Percentiles rank a stretch among this genome's conserved stretches.
phyloP scores from a whole-genome alignment of 345 rosid species.

The Euphorbia peplus region DNA sequence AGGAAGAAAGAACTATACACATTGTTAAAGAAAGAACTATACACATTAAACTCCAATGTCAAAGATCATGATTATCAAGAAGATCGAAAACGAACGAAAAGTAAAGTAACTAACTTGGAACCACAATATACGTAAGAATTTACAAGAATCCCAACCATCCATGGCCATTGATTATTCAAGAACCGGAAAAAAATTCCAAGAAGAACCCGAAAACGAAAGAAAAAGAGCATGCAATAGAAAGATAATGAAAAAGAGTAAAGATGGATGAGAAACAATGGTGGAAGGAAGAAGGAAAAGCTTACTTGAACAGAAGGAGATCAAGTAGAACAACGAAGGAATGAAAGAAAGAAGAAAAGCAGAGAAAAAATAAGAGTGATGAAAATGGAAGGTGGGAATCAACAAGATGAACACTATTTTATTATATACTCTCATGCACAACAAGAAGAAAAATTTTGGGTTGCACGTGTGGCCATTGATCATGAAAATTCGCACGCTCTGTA shows the following conservation, averaged over 20 bases:
- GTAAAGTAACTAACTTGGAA: conserved; percentile 1
- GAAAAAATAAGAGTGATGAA: conserved; percentile 27
- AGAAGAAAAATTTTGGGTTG: too few relatives aligned
- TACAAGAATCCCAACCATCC: conserved; percentile 21
- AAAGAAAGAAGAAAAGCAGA: conserved; percentile 26
- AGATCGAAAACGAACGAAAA: conserved; percentile 12
- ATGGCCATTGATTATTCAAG: conserved; percentile 22
- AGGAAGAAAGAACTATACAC: conserved; percentile 13
- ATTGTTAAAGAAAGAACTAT: conserved; percentile 15
- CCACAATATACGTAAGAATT: conserved; percentile 22
- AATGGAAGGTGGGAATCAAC: conserved; percentile 31
- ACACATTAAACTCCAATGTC: conserved; percentile 13
- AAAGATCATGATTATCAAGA: conserved; percentile 20
- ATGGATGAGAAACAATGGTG: not conserved
- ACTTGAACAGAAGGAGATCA: conserved; percentile 14
- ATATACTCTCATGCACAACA: too few relatives aligned
- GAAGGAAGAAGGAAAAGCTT: conserved; percentile 22
- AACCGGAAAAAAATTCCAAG: not conserved
- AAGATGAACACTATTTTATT: conserved; percentile 17
- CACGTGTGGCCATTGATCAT: too few relatives aligned
- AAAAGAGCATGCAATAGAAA: conserved; percentile 21
- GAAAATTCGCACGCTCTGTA: too few relatives aligned
- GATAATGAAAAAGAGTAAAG: not conserved
- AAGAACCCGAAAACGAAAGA: not conserved
- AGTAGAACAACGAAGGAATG: conserved; percentile 1